Conservation (phyloP, 305 asterid species). For the Nicotiana rustica region DNA sequence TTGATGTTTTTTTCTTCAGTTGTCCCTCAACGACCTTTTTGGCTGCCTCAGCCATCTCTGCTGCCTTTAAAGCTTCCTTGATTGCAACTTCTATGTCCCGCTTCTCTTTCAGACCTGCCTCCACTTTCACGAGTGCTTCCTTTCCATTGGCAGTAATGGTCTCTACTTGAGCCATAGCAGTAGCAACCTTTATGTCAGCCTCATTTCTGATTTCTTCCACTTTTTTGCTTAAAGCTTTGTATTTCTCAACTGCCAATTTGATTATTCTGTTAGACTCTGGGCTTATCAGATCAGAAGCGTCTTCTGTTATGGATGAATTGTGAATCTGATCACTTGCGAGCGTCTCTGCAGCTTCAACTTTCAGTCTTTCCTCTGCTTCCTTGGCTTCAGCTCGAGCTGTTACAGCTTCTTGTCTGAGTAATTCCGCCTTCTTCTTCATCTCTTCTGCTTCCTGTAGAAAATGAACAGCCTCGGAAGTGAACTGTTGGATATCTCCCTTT, state of each 20-base stretch:
- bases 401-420: slow-evolving; percentile 55
- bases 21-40: slow-evolving; percentile 66
- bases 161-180: slow-evolving; percentile 68
- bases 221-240: slow-evolving; percentile 60
- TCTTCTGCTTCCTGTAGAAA: slow-evolving; percentile 53
- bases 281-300: slow-evolving; percentile 34
- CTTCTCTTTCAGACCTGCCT: slow-evolving; percentile 52
- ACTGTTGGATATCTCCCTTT: slow-evolving; percentile 54
- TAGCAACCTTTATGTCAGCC: slow-evolving; percentile 67
- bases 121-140: slow-evolving; percentile 54
- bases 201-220: slow-evolving; percentile 50
- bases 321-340: slow-evolving; percentile 65
- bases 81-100: slow-evolving; percentile 62
- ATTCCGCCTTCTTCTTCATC: slow-evolving; percentile 43
- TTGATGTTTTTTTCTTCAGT: slow-evolving; percentile 60
- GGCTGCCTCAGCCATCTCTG: slow-evolving; percentile 82
- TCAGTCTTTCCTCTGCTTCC: slow-evolving; percentile 65
- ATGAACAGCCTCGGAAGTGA: slow-evolving; percentile 50
- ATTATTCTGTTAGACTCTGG: slow-evolving; percentile 52
- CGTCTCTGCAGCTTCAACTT: slow-evolving; percentile 60
- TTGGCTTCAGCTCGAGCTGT: slow-evolving; percentile 44
- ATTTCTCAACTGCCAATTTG: slow-evolving; percentile 59
- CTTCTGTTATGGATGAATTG: slow-evolving; percentile 48
- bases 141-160: slow-evolving; percentile 52
- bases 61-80: slow-evolving; percentile 66